Conservation (phyloP, 176 grass and related monocot genomes). For the Hsuehochloa calcarea region DNA sequence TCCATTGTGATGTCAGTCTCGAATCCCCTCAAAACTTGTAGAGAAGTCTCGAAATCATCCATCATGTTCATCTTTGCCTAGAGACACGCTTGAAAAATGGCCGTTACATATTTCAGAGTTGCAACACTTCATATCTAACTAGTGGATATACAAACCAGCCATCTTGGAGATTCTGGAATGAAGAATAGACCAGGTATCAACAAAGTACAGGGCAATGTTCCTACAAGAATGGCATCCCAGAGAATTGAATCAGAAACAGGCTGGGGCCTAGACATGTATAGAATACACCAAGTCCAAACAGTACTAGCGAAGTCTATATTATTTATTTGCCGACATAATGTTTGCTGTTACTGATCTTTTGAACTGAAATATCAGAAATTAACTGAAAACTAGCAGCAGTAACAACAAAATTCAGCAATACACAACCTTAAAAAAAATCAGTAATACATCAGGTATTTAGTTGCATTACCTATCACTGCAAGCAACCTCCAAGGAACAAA, state of each 20-base stretch:
- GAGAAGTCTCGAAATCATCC: constrained; percentile 81
- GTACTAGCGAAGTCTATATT: neutral
- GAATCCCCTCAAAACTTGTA: constrained; percentile 98
- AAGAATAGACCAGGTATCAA: constrained; percentile 91
- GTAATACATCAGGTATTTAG: neutral
- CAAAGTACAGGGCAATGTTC: constrained; percentile 76
- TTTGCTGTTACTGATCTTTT: neutral
- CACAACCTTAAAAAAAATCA: neutral
- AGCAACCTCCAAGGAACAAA: constrained; percentile 91
- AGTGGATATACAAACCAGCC: constrained; percentile 66
- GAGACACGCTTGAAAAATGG: neutral
- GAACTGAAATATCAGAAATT: neutral
- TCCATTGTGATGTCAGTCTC: constrained; percentile 81
- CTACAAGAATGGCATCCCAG: constrained; percentile 38
- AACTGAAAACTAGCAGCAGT: neutral
- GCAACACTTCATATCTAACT: neutral
- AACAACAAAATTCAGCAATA: neutral
- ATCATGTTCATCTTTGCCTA: constrained; percentile 94
- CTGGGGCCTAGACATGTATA: neutral
- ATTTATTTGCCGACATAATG: neutral
- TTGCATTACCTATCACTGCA: constrained; percentile 74
- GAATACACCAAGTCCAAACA: neutral
- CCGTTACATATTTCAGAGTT: constrained; percentile 11
- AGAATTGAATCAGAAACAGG: neutral
- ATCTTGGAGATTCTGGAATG: constrained; percentile 94